Base-by-base conservation (phyloP, 1,139 yeast genomes). In the Suzukiozyma palmioleophila region DNA sequence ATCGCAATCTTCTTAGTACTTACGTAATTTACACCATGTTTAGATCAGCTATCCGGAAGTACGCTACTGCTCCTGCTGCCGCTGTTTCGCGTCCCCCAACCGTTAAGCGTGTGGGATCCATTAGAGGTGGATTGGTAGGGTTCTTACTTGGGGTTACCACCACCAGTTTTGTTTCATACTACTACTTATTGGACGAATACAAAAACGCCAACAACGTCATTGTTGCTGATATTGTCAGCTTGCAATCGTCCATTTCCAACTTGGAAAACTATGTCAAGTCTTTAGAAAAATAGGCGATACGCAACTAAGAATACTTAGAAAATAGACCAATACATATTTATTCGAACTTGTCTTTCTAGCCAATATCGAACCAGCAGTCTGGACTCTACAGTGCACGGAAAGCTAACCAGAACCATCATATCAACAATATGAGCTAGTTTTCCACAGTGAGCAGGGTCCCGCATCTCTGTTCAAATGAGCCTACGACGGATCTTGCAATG, bases 101-200 rank as follows among this genome's bases (percentile, higher is more conserved):
- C n/a, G 16, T 69, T 50, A 70, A 64, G 48, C 70, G 62, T 49
- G 69, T 77, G 12, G 84, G 84, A 9, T 78, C 81, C 27, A 68
- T 83, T 52, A 78, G 81, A 57, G 89, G 87, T 11, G 84, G 84
- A 3, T 62, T 82, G 39, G 62, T 82, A 40, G 96, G 96, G 2
- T 87, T 87, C 60, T 71, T 87, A 44, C 69, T 82, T 30, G 96
- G 96, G 35, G 84, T 84, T 33, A 71, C 87, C 18, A 60, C 73
- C 46, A 83, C 95, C 21, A 92, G 95, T 2, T 77, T 75, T 40
- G 86, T 78, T 8, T 81, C 92, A 10, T 87, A 86, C 66, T 83
- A 79, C 60, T 87, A 85, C 61, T 69, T 86, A 49, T 65, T 86
- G 44, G 94, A 85, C 53, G 87, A 84, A 60, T 85, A 84, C 72